Base-by-base conservation (phyloP, 345 rosid genomes). In the Gossypium ekmanianum region DNA sequence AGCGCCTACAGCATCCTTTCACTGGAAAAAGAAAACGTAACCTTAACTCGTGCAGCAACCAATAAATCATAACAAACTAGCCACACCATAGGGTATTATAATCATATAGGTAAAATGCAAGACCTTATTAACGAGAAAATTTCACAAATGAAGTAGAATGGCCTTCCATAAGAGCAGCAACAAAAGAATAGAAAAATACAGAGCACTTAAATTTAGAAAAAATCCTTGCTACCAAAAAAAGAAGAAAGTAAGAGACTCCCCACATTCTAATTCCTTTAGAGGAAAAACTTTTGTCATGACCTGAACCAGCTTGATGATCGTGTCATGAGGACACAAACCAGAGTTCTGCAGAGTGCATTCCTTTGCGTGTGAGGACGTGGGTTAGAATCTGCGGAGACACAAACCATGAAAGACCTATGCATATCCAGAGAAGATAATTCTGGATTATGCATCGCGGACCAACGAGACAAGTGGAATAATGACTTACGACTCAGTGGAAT, bases 1-100 rank as follows among this genome's bases (percentile, higher is more conserved):
- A 68, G 73, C 51, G 73, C 72, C 65, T 14, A 61, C 44, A 61
- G 9, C 55, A 41, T 56, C 56, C 71, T 29, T 71, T 72, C 20
- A 29, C 54, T 52, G 27, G 2, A 54, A 70, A 70, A 66, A 8
- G 29, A 43, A 50, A 74, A 22, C 43, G 47, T 43, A 50, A 61
- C 39, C 56, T 66, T 64, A 63, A 39, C 73, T 55, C 22, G 16
- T 16, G 47, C 9, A 27, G 24, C 43, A 45, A 22, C 54, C 22
- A 74, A 75, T 34, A 11, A 17, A 13, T 43, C 58, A 48, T 58
- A 71, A 64, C 54, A 75, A 27, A 73, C 64, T 50, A 54, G 18
- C 58, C 48, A 47, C 22, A 72, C 26, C 52, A 67, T 59, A 72
- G 67, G 78, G 18, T n/a, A 59, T 34, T 57, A 68, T 68, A 18